Conservation (phyloP, 2,329 filamentous ascomycete genomes). For the Alternaria conjuncta region DNA sequence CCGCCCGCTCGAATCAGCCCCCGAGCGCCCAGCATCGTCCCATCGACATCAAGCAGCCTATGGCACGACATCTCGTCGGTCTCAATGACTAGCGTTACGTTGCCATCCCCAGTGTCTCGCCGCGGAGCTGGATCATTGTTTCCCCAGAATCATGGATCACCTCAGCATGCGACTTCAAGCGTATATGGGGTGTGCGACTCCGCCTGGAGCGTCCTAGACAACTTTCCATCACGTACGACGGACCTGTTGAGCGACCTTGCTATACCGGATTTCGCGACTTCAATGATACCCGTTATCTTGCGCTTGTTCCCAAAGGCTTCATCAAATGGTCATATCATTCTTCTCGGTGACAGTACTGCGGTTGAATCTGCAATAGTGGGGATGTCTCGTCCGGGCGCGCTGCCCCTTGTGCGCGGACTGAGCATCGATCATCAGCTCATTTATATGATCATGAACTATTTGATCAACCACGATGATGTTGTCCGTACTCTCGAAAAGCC, state of each 20-base stretch:
- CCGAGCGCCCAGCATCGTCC: not conserved
- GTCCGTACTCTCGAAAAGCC: not conserved
- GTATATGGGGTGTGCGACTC: not conserved
- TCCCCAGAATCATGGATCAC: not conserved
- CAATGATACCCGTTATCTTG: not conserved
- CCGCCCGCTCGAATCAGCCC: too few species aligned
- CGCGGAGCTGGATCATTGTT: not conserved
- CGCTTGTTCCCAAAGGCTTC: not conserved
- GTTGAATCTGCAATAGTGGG: not conserved
- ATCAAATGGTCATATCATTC: not conserved
- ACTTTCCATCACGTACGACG: not conserved
- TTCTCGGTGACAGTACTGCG: not conserved
- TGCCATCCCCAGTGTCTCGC: not conserved
- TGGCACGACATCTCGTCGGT: not conserved
- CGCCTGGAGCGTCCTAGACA: not conserved
- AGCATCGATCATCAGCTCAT: not conserved
- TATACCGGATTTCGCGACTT: not conserved
- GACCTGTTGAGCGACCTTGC: fast-evolving
- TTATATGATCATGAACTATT: not conserved
- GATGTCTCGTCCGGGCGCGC: not conserved
- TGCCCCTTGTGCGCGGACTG: not conserved
- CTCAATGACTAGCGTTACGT: too few species aligned
- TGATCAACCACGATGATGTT: not conserved
- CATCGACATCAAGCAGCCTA: not conserved
- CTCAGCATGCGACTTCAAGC: not conserved